Percentiles rank a stretch among this genome's conserved stretches.
Evolutionary conservation across 257 asterid genomes (phyloP).

Genomic region (Thymus mandschuricus): DNA sequence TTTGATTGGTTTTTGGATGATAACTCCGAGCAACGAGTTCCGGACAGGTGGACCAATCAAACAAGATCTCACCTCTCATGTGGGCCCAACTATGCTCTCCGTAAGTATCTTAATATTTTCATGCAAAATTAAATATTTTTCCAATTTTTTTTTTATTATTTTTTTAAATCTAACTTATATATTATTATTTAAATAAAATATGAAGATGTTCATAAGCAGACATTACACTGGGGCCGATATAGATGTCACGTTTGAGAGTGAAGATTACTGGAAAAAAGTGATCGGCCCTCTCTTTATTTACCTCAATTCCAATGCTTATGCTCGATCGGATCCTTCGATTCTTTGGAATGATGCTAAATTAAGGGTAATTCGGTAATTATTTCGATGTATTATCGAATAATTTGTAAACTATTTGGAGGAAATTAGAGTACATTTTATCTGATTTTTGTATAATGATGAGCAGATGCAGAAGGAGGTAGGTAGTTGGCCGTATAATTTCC

Average conservation of each 20-base stretch:
- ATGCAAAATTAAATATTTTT: too few relatives aligned
- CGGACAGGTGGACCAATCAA: constrained; percentile 69
- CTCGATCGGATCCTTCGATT: constrained; percentile 40
- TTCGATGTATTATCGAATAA: not conserved
- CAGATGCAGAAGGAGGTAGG: constrained; percentile 58
- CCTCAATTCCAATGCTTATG: constrained; percentile 52
- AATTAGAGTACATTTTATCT: not conserved
- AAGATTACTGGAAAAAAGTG: constrained; percentile 78
- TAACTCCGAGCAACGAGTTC: constrained; percentile 69
- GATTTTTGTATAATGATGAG: not conserved
- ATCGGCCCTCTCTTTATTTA: constrained; percentile 65
- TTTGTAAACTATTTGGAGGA: not conserved
- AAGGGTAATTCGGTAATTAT: constrained; percentile 38
- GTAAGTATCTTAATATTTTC: constrained; percentile 36
- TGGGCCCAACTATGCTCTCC: constrained; percentile 59
- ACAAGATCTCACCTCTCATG: constrained; percentile 80
- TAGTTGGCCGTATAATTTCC: constrained; percentile 68
- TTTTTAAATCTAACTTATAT: not conserved
- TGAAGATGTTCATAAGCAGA: constrained; percentile 60
- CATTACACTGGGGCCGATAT: constrained; percentile 70
- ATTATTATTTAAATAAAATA: not conserved
- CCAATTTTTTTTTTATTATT: not conserved
- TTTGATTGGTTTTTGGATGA: constrained; percentile 67
- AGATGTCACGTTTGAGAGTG: constrained; percentile 37
- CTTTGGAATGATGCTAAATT: constrained; percentile 76